Evolutionary conservation across 75 land plant species (phyloP).

Genomic region (Cupressus sempervirens): DNA sequence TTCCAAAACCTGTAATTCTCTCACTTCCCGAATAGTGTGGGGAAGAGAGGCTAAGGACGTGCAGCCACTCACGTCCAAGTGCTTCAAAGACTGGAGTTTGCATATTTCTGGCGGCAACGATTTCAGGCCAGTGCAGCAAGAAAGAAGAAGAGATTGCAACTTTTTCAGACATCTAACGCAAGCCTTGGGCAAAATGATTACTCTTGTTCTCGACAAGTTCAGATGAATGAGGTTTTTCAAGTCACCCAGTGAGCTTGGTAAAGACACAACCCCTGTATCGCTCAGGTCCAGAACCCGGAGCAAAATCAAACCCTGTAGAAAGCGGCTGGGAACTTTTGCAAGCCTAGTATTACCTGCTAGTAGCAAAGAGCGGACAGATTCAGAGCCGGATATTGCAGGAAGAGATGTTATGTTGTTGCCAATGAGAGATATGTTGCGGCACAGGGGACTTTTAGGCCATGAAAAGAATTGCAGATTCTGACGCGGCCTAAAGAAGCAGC

Average conservation of each 20-base stretch:
- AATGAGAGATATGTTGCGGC: neutral
- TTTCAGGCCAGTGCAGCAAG: neutral
- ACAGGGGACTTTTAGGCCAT: neutral
- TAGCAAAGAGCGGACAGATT: neutral
- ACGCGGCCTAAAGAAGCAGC: neutral
- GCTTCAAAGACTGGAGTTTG: neutral
- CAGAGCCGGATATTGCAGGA: neutral
- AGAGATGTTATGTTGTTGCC: neutral
- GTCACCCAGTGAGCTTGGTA: neutral
- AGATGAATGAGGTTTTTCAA: neutral
- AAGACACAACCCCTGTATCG: neutral
- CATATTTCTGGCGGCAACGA: neutral
- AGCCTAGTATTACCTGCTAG: neutral
- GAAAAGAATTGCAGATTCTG: neutral
- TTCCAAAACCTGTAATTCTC: neutral
- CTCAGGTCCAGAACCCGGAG: conserved; percentile 4
- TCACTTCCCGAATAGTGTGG: neutral
- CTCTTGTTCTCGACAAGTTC: neutral
- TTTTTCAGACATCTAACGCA: neutral
- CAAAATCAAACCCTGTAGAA: neutral
- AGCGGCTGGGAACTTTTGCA: neutral
- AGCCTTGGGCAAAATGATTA: neutral
- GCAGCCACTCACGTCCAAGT: neutral
- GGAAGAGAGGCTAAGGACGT: neutral
- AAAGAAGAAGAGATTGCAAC: neutral